phyloP scores from a whole-genome alignment of 1,139 yeast species.

The Saccharomycopsis crataegensis region DNA sequence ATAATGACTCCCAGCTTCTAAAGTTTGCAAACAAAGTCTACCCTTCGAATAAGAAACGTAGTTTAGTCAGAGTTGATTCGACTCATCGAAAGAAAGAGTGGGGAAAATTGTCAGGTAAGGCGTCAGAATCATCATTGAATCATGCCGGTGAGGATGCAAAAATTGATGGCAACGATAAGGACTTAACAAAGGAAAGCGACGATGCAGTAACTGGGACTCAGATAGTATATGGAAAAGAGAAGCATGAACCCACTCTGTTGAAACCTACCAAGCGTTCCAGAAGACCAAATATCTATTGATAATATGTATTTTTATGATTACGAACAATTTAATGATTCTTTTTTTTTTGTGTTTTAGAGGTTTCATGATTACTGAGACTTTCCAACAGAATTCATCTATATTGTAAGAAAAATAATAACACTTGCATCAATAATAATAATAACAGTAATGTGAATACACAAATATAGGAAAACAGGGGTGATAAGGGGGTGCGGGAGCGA shows the following conservation, averaged over 20 bases:
- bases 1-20: not conserved
- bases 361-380: not conserved
- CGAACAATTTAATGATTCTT: no score
- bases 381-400: not conserved
- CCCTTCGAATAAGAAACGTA: not conserved
- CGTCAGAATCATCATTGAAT: slow-evolving; percentile 16
- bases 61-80: not conserved
- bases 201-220: slow-evolving; percentile 8
- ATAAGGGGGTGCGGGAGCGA: not conserved
- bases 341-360: no score
- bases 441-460: not conserved
- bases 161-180: not conserved
- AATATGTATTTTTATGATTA: not conserved
- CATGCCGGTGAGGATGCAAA: not conserved
- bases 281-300: not conserved
- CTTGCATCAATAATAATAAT: not conserved
- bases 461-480: not conserved
- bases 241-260: not conserved
- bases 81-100: slow-evolving; percentile 2
- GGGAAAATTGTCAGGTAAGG: slow-evolving; percentile 18
- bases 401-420: not conserved
- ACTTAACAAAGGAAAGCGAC: not conserved
- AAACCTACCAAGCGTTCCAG: not conserved
- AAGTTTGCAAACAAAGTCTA: not conserved
- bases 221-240: slow-evolving; percentile 6